phyloP scores from a whole-genome alignment of 2,329 filamentous ascomycete species.

The Pseudogymnoascus sp. region DNA sequence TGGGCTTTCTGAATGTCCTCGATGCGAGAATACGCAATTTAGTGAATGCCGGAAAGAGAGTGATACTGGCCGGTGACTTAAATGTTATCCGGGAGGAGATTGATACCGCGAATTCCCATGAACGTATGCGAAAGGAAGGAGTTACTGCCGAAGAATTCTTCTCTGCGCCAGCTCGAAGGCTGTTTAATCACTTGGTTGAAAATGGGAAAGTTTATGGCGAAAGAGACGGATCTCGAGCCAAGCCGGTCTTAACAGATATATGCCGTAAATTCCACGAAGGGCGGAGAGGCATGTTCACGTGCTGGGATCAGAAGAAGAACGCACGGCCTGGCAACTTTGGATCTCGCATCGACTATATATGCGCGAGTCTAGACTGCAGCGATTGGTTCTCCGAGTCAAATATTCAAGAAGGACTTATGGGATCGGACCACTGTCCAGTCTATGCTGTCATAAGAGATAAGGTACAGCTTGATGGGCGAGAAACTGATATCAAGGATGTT shows the following conservation, averaged over 20 bases:
- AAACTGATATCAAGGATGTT: conserved; percentile 57
- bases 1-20: conserved; percentile 70
- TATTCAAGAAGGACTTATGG: conserved; percentile 89
- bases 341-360: conserved; percentile 84
- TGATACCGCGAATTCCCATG: conserved; percentile 68
- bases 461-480: conserved; percentile 43
- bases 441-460: conserved; percentile 65
- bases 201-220: conserved; percentile 60
- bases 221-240: conserved; percentile 61
- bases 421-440: conserved; percentile 94
- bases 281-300: conserved; percentile 90
- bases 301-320: conserved; percentile 93
- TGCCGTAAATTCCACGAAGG: conserved; percentile 72
- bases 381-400: conserved; percentile 73
- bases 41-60: conserved; percentile 68
- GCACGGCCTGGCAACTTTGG: conserved; percentile 93
- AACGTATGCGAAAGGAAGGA: conserved; percentile 63
- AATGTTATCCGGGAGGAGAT: conserved; percentile 62
- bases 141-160: conserved; percentile 66
- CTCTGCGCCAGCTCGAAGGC: conserved; percentile 59
- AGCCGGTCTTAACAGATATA: conserved; percentile 72
- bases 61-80: conserved; percentile 79
- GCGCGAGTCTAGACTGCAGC: conserved; percentile 73
- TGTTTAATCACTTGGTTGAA: conserved; percentile 81
- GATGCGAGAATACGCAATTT: conserved; percentile 83